Evolutionary conservation across 805 yeast genomes (phyloP).

Genomic region (Saccharomycopsis sp.): DNA sequence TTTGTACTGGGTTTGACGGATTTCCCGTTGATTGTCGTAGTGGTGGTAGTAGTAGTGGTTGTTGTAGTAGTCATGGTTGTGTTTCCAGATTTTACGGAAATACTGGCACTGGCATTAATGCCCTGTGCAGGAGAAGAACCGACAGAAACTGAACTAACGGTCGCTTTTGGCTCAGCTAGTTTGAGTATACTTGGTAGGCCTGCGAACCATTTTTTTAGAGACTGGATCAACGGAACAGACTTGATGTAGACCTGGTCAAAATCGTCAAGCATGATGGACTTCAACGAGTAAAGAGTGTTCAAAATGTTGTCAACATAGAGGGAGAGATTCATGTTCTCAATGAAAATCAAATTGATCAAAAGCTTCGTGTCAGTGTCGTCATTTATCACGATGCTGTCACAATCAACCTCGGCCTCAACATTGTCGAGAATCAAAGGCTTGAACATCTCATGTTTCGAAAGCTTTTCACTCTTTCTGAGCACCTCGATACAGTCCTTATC

Average conservation of each 20-base stretch:
- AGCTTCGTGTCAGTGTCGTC: conserved; percentile 3
- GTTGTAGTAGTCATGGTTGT: neutral
- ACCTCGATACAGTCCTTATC: conserved; percentile 19
- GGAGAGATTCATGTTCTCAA: conserved; percentile 25
- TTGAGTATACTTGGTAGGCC: conserved; percentile 21
- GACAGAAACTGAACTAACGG: too few relatives aligned
- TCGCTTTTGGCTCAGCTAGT: neutral
- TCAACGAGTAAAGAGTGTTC: conserved; percentile 24
- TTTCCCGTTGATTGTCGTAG: neutral
- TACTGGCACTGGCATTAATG: neutral
- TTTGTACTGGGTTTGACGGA: neutral
- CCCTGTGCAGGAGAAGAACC: neutral
- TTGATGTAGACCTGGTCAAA: conserved; percentile 23
- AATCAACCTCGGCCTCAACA: conserved; percentile 10
- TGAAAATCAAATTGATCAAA: conserved; percentile 22
- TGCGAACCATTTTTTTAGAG: conserved; percentile 24
- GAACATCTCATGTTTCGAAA: conserved; percentile 22
- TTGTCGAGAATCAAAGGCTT: conserved; percentile 18
- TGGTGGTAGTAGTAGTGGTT: neutral
- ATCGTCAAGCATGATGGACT: conserved; percentile 24
- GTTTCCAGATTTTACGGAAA: neutral
- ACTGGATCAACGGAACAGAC: conserved; percentile 17
- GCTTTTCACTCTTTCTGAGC: conserved; percentile 15
- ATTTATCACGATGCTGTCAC: conserved; percentile 6
- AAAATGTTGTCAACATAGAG: conserved; percentile 24